Base-by-base conservation (phyloP, 1,284 basidiomycete species). In the Gomphus sp. region DNA sequence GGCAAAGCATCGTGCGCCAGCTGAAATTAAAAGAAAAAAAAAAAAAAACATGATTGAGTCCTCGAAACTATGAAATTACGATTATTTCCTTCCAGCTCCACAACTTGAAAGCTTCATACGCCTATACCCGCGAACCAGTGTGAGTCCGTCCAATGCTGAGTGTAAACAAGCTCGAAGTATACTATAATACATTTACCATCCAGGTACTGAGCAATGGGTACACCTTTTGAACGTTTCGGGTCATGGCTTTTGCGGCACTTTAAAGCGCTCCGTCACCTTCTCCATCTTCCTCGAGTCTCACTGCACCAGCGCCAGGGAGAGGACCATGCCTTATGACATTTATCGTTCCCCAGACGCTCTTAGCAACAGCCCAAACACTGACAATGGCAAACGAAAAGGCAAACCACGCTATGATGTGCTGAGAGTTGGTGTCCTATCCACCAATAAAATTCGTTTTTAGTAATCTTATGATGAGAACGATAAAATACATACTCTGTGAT, bases 321-420 rank as follows among this genome's bases (percentile, higher is more conserved):
- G 28, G 28, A 31, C 28, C 28, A 31, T 59, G 51, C n/a, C 58
- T 45, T 18, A 59, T 14, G 34, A 59, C 52, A 49, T 59, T 43
- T 6, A 59, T 43, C 18, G 58, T 59, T 22, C 52, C 52, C 52
- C 52, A 61, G 6, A 60, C 45, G 43, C 62, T 63, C 28, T 59
- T 56, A 2, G 60, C 62, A 48, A 63, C 31, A 7, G 62, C 62
- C 55, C 60, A 60, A 12, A 63, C 37, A 16, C 55, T 61, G 14
- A 63, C 37, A 22, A 63, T 56, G 31, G 60, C 62, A 49, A 60
- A 61, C 12, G 55, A 51, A 36, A 61, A 51, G n/a, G 62, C 58
- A 49, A 56, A 59, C 62, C 62, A 63, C 28, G 55, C 61, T 22
- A 63, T 48, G 5, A 56, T 43, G 11, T 52, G 50, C 25, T 57